Evolutionary conservation across 2,329 filamentous ascomycete genomes (phyloP), one percentile per base, ranked within the genome.

Genomic region (Arthroderma sp.): DNA sequence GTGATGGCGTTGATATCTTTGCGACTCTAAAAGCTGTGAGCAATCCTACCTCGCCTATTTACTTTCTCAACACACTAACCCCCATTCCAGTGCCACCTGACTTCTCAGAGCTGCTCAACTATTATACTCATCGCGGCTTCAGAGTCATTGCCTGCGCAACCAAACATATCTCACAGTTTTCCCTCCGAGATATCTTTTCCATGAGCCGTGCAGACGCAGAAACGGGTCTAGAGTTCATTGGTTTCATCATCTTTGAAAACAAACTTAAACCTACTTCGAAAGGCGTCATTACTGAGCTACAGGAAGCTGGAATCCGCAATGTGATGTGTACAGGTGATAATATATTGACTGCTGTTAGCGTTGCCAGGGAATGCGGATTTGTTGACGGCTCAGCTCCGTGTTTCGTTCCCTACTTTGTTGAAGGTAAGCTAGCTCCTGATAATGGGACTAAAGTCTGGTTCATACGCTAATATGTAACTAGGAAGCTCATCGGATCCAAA

Each of bases 211-310:
- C 84, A 39, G 87, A 96, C 56, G 91, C 87, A 7, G 93, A 98
- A 71, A 86, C 82, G 2, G 79, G 84, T 33, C 80, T 98, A 9
- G 83, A 91, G 49, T 97, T 98, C 67, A 80, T 91, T 37, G 93
- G 93, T 4, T 98, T 98, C 73, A 97, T 98, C 67, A 86, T 98
- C 56, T 98, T 98, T 65, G 93, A 98, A 73, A 98, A 98, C 74
- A 98, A 98, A 73, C 76, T 98, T 60, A 98, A 98, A 71, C 85
- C 88, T 1, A 90, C 82, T 19, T 96, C 91, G 0, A 80, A 87
- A 1, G 80, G 79, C 1, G 87, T 96, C 35, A 82, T 98, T 25
- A 80, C 86, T 57, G 91, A 97, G 72, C 79, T 98, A 2, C 79
- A 82, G 33, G 78, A 85, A 55, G 91, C 94, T 6, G 87, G 87